Percentiles rank a stretch among this genome's conserved stretches.
These are phyloP conservation scores for Orychophragmus violaceus DNA, from an alignment of 345 rosid genomes.

Conservation along the genomic window DNA sequence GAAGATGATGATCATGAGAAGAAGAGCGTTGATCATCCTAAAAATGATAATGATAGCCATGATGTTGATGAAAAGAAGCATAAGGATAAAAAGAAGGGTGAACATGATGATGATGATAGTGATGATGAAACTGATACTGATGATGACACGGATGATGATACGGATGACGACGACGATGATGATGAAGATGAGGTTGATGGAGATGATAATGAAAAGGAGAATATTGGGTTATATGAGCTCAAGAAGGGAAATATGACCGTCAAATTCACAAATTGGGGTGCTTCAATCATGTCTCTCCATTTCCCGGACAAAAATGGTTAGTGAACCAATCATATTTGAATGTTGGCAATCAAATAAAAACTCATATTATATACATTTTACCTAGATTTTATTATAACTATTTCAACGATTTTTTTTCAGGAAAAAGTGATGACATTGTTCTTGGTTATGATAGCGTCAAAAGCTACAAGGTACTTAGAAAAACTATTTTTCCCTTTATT, in stretches of 20 bases:
- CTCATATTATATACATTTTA: background rate
- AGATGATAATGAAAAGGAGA: conserved; percentile 21
- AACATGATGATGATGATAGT: background rate
- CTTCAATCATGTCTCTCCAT: conserved; percentile 55
- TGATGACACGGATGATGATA: background rate
- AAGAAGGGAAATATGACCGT: conserved; percentile 60
- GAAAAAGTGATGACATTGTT: conserved; percentile 58
- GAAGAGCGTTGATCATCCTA: background rate
- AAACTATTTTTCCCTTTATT: background rate
- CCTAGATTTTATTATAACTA: background rate
- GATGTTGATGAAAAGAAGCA: background rate
- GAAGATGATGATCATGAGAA: background rate
- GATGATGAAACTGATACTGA: background rate
- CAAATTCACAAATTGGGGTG: conserved; percentile 83
- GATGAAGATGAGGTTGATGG: conserved; percentile 27
- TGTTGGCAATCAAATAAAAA: too few relatives aligned
- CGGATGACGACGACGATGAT: background rate
- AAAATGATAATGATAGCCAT: background rate
- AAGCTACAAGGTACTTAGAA: conserved; percentile 45
- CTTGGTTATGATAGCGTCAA: conserved; percentile 67
- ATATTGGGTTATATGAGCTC: conserved; percentile 54
- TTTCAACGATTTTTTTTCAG: conserved; percentile 35
- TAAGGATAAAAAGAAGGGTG: background rate
- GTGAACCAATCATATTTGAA: background rate
- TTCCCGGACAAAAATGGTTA: conserved; percentile 79